Evolutionary conservation across 2,329 filamentous ascomycete genomes (phyloP).

Genomic region (Nakataea oryzae): DNA sequence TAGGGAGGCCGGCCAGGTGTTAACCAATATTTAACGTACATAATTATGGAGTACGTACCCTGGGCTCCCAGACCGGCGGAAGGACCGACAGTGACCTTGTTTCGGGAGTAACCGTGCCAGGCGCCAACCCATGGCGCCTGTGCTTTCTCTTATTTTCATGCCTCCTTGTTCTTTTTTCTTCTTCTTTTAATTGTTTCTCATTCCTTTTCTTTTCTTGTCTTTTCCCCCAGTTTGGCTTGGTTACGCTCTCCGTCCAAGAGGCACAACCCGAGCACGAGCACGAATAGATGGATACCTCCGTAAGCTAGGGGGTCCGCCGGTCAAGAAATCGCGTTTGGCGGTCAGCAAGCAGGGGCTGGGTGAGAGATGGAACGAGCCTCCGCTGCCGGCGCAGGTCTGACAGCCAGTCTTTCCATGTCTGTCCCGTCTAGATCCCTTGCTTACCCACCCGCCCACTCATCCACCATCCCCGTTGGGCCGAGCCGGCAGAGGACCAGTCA

Average conservation of each 20-base stretch:
- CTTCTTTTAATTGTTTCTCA: not conserved
- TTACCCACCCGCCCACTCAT: not conserved
- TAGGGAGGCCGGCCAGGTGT: not conserved
- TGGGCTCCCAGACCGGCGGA: not conserved
- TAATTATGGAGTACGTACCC: not conserved
- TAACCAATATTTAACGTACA: not conserved
- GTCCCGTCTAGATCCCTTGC: not conserved
- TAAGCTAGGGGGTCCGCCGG: not conserved
- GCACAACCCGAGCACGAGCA: not conserved
- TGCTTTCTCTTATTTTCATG: too few relatives aligned
- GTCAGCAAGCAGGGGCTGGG: not conserved
- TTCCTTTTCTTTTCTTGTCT: not conserved
- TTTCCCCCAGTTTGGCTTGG: not conserved
- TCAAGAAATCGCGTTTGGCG: not conserved
- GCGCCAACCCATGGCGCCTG: too few relatives aligned
- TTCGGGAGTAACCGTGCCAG: not conserved
- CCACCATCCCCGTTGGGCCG: not conserved
- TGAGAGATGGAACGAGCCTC: not conserved
- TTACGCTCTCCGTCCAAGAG: not conserved
- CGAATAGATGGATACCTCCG: not conserved
- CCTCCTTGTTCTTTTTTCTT: not conserved
- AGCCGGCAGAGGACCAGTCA: not conserved
- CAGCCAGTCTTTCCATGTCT: not conserved
- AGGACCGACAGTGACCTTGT: not conserved
- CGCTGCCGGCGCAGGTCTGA: not conserved